Conservation (phyloP, 495 filamentous ascomycete species). For the Paragyromitra xinjiangensis region DNA sequence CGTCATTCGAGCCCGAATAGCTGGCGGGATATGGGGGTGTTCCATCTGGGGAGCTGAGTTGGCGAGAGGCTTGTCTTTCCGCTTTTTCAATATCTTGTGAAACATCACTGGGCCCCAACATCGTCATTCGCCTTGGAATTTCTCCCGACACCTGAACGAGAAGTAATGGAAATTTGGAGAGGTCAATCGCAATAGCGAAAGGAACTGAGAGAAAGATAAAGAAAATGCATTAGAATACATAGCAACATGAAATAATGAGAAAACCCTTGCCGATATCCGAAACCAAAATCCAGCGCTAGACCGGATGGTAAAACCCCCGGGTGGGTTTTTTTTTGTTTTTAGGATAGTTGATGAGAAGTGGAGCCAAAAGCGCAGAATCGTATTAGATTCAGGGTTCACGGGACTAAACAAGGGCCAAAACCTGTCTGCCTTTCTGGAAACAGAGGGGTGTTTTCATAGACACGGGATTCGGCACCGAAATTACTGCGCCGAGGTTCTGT, state of each 20-base stretch:
- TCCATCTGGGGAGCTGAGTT: constrained; percentile 1
- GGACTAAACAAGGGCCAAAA: neutral
- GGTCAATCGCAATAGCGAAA: neutral
- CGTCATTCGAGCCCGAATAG: constrained; percentile 18
- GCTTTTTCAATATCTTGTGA: constrained; percentile 39
- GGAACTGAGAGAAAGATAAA: neutral
- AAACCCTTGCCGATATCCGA: constrained; percentile 21
- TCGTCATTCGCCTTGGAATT: neutral
- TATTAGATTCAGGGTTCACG: neutral
- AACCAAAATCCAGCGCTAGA: neutral
- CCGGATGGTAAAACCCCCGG: constrained; percentile 8
- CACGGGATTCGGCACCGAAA: constrained; percentile 30
- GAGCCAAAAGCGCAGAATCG: neutral
- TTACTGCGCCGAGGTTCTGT: neutral
- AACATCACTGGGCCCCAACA: constrained; percentile 24
- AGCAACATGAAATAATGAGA: constrained; percentile 1
- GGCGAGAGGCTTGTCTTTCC: constrained; percentile 37
- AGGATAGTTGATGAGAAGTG: neutral
- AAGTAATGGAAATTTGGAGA: neutral
- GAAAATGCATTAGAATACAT: constrained; percentile 3
- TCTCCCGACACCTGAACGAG: neutral
- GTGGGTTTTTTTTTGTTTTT: neutral
- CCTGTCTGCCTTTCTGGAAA: neutral
- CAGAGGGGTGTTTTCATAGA: constrained; percentile 13
- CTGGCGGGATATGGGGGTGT: constrained; percentile 2